phyloP scores from a whole-genome alignment of 1,139 yeast species.

The Pichia sp. region DNA sequence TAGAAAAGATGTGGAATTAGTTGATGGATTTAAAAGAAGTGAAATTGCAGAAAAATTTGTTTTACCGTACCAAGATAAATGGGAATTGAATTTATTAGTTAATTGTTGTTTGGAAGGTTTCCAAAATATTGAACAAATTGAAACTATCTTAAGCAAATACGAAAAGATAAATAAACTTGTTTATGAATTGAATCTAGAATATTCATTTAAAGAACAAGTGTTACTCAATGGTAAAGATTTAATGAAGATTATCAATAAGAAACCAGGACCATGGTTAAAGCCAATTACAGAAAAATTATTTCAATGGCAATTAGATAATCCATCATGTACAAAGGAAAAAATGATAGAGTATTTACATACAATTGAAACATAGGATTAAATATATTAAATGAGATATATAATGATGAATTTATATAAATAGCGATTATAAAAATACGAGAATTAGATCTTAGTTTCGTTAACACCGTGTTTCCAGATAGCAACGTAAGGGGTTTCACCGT shows the following conservation, averaged over 20 bases:
- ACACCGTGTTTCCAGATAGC: conserved; percentile 99
- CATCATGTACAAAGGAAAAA: conserved; percentile 45
- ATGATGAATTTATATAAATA: neutral
- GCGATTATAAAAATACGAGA: neutral
- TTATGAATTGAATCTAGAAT: conserved; percentile 32
- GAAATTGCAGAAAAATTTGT: conserved; percentile 53
- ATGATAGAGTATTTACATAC: conserved; percentile 43
- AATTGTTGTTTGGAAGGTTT: conserved; percentile 23
- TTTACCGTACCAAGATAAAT: conserved; percentile 47
- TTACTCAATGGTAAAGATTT: conserved; percentile 67
- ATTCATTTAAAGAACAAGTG: conserved; percentile 45
- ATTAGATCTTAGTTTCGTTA: conserved; percentile 79
- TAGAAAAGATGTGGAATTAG: neutral
- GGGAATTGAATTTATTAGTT: conserved; percentile 38
- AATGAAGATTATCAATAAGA: conserved; percentile 42
- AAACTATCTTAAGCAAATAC: conserved; percentile 8
- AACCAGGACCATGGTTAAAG: conserved; percentile 86
- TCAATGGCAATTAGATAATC: conserved; percentile 73
- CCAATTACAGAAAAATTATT: conserved; percentile 48
- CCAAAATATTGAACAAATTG: conserved; percentile 9
- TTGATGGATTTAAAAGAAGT: conserved; percentile 39
- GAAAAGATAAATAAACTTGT: conserved; percentile 22
- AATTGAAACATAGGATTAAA: conserved; percentile 1
- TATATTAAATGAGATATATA: conserved; percentile 2
- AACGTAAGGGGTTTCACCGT: conserved; percentile 96